Evolutionary conservation across 371 early-diverging fungal genomes (phyloP), one percentile per base, ranked within the genome.

Genomic region (Conidiobolus incongruus): DNA sequence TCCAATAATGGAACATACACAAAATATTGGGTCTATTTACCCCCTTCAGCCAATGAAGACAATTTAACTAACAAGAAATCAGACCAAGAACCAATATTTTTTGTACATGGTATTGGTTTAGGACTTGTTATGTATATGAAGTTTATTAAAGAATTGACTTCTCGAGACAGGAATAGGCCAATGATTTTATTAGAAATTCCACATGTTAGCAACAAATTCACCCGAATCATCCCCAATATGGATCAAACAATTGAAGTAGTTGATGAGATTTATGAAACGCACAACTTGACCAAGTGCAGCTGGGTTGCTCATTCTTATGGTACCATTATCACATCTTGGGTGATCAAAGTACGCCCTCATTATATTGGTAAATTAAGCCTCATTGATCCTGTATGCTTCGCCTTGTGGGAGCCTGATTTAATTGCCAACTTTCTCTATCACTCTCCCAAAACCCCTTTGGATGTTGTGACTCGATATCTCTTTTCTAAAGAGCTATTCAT

Each of bases 361-460:
- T 17, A n/a, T 28, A 15, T 40, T 3, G 10, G 20, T 28, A 11
- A 30, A 12, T 4, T 24, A 13, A 24, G 10, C 12, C 20, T 40
- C 7, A 28, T 40, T 5, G 40, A 40, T 22, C 40, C 40, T 3
- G 40, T 40, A 3, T 40, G 40, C 16, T 40, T 40, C 19, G 29
- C 30, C 12, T 13, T 40, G 40, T 40, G 40, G 40, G 40, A 40
- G 28, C 30, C 40, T 11, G 31, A 24, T 12, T 17, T 40, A n/a
- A 30, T 22, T 8, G 6, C 11, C 8, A 40, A 30, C 26, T 40
- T 40, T 20, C 5, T 40, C 10, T 40, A 40, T 22, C 11, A 29
- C 12, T 20, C 16, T 6, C 5, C 12, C n/a, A 10, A 8, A 16
- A 8, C 10, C 16, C 17, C 28, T 29, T 6, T 40, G 6, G n/a